Evolutionary conservation across 164 flowering plant genomes (phyloP).

Genomic region (Aristolochia fimbriata): DNA sequence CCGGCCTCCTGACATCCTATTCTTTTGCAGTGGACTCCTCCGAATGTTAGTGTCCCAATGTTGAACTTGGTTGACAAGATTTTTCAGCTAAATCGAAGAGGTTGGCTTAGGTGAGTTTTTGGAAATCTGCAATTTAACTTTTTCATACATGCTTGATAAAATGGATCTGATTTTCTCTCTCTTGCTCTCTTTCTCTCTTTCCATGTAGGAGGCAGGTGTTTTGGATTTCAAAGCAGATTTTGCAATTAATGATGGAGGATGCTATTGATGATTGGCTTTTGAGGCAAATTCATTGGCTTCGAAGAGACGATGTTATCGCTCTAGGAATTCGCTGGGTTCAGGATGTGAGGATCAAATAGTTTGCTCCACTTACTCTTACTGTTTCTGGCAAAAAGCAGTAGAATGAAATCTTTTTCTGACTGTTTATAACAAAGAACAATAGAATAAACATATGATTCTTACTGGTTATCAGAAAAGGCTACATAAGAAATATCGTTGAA

Average conservation of each 20-base stretch:
- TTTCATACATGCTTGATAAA: neutral
- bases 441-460: too few species aligned
- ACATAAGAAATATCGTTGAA: too few species aligned
- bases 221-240: conserved; percentile 96
- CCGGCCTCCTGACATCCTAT: neutral
- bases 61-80: conserved; percentile 86
- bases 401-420: too few species aligned
- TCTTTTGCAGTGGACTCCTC: conserved; percentile 84
- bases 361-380: neutral
- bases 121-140: neutral
- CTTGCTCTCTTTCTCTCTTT: neutral
- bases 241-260: conserved; percentile 96
- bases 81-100: conserved; percentile 94
- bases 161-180: conserved; percentile 1
- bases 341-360: conserved; percentile 51
- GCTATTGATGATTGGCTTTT: conserved; percentile 95
- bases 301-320: conserved; percentile 77
- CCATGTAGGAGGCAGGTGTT: conserved; percentile 86
- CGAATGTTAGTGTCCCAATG: conserved; percentile 87
- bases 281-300: conserved; percentile 83
- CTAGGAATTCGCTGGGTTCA: conserved; percentile 80
- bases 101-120: conserved; percentile 82
- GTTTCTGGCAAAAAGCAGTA: neutral
- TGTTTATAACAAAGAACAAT: too few species aligned
- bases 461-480: too few species aligned